Evolutionary conservation across 305 asterid genomes (phyloP).

Genomic region (Solanum hybrid): DNA sequence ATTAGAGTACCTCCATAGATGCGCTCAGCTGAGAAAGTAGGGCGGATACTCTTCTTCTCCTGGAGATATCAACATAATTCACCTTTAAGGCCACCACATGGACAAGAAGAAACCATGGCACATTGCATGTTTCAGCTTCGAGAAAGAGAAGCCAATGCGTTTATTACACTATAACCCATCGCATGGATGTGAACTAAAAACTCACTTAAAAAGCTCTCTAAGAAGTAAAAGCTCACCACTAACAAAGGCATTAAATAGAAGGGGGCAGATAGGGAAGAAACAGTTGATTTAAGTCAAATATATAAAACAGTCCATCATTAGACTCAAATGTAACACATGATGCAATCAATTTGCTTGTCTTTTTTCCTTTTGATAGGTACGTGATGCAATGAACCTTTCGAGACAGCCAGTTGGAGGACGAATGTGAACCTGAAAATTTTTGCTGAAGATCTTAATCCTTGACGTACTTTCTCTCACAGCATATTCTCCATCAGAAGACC

Average conservation of each 20-base stretch:
- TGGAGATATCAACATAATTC: constrained; percentile 21
- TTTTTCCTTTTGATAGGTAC: background rate
- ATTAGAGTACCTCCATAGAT: constrained; percentile 77
- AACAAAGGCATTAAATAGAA: background rate
- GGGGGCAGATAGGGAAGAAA: background rate
- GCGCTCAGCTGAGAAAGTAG: constrained; percentile 96
- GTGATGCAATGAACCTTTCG: background rate
- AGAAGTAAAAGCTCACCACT: background rate
- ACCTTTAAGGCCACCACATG: constrained; percentile 1
- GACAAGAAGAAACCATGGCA: background rate
- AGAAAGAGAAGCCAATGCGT: background rate
- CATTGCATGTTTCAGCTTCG: background rate
- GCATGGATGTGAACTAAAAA: background rate
- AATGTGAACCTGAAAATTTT: constrained; percentile 55
- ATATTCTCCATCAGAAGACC: constrained; percentile 94
- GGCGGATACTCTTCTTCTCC: constrained; percentile 98
- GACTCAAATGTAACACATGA: background rate
- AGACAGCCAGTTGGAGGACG: background rate
- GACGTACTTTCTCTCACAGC: constrained; percentile 94
- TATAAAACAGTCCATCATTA: background rate
- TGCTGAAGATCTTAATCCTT: constrained; percentile 70
- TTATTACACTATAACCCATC: background rate
- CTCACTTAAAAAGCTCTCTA: background rate
- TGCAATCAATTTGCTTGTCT: background rate
- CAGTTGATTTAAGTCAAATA: background rate